Conservation (phyloP, 148 eudicot species). For the Heliamphora exappendiculata region DNA sequence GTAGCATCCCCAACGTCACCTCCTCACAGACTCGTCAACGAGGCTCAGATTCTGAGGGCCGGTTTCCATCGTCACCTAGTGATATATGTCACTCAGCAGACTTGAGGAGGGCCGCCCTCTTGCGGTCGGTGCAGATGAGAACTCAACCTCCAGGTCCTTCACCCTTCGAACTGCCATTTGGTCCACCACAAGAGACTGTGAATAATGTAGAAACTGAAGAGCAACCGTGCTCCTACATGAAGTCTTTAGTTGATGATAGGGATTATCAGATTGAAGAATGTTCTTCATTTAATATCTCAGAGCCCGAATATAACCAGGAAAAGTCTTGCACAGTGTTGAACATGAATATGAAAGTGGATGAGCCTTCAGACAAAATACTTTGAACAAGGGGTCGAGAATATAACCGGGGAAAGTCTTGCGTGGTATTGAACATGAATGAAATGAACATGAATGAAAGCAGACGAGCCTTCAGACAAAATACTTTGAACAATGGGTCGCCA, state of each 20-base stretch:
- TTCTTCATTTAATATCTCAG: constrained; percentile 30
- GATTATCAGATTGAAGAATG: constrained; percentile 42
- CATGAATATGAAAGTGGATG: constrained; percentile 30
- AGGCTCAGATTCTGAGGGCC: constrained; percentile 77
- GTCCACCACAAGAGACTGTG: constrained; percentile 37
- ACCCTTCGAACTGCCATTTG: constrained; percentile 34
- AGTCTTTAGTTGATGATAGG: constrained; percentile 53
- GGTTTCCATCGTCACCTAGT: constrained; percentile 94
- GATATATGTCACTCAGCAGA: constrained; percentile 97
- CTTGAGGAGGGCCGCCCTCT: constrained; percentile 75
- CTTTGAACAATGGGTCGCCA: too few species aligned
- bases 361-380: constrained; percentile 18
- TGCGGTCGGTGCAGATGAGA: constrained; percentile 94
- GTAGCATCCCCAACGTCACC: constrained; percentile 23
- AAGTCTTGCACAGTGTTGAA: constrained; percentile 24
- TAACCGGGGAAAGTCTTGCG: too few species aligned
- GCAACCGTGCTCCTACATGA: constrained; percentile 47
- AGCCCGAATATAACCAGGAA: constrained; percentile 25
- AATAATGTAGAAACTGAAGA: constrained; percentile 40
- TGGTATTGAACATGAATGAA: too few species aligned
- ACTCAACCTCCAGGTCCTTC: constrained; percentile 60
- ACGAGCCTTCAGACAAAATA: too few species aligned
- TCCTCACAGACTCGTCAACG: constrained; percentile 67
- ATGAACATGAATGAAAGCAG: too few species aligned
- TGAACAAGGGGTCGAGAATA: not conserved